Conservation (phyloP, 1,139 yeast species). For the Kodamaea sp. region DNA sequence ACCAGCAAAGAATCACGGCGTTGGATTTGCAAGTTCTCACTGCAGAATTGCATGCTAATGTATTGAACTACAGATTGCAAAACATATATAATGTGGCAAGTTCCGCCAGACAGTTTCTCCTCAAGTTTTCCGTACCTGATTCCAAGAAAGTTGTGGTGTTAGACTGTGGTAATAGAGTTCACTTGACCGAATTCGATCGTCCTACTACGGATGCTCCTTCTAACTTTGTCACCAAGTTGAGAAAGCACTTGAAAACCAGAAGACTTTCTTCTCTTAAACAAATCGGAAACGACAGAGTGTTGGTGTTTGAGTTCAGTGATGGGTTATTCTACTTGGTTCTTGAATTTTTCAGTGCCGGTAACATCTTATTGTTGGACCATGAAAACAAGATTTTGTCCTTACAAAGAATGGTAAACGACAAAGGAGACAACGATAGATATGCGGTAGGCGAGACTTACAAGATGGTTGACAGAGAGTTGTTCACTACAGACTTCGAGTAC, state of each 20-base stretch:
- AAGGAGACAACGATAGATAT: slow-evolving; percentile 58
- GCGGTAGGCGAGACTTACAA: slow-evolving; percentile 74
- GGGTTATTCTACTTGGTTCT: slow-evolving; percentile 76
- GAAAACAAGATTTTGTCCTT: slow-evolving; percentile 67
- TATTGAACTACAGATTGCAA: slow-evolving; percentile 71
- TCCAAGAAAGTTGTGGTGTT: slow-evolving; percentile 73
- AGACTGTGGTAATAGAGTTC: slow-evolving; percentile 85
- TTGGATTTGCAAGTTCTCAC: slow-evolving; percentile 75
- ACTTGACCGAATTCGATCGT: slow-evolving; percentile 77
- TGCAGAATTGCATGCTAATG: slow-evolving; percentile 57
- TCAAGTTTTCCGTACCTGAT: slow-evolving; percentile 84
- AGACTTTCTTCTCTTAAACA: slow-evolving; percentile 74
- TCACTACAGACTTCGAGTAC: slow-evolving; percentile 30
- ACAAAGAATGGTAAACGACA: slow-evolving; percentile 77
- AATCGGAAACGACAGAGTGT: slow-evolving; percentile 74
- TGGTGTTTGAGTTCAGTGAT: slow-evolving; percentile 80
- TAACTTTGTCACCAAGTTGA: slow-evolving; percentile 77
- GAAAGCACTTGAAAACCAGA: slow-evolving; percentile 83
- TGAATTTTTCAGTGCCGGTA: slow-evolving; percentile 95
- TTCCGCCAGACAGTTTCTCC: slow-evolving; percentile 69
- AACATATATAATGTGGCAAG: slow-evolving; percentile 82
- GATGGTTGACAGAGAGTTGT: slow-evolving; percentile 54
- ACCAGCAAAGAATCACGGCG: slow-evolving; percentile 81
- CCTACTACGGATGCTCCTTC: slow-evolving; percentile 82
- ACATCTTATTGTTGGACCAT: slow-evolving; percentile 74